Evolutionary conservation across 768 basidiomycete species (phyloP).

Genomic region (Obba rivulosa): DNA sequence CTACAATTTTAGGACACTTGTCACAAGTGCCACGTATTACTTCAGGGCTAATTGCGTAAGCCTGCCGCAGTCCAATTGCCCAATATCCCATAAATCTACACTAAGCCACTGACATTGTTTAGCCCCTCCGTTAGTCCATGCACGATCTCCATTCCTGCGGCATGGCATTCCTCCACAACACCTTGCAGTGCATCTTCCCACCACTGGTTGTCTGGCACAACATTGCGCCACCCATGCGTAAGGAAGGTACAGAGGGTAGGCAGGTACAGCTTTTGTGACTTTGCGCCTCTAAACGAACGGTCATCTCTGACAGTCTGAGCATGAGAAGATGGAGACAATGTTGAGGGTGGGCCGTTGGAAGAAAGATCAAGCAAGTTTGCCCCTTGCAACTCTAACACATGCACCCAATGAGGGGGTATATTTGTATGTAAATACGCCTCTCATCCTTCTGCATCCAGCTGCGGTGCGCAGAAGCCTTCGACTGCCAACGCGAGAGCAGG

Average conservation of each 20-base stretch:
- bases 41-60: no score
- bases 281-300: no score
- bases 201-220: conserved; percentile 56
- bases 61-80: no score
- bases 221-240: conserved; percentile 59
- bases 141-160: conserved; percentile 17
- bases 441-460: conserved; percentile 1
- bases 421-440: conserved; percentile 30
- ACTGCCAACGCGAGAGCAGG: conserved; percentile 55
- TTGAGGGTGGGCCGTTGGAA: no score
- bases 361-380: conserved; percentile 22
- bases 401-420: conserved; percentile 45
- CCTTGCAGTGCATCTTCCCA: conserved; percentile 58
- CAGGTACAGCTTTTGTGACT: neutral
- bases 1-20: no score
- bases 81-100: no score
- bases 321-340: no score
- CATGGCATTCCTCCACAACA: conserved; percentile 26
- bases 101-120: no score
- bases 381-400: conserved; percentile 17
- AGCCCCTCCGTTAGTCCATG: conserved; percentile 27
- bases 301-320: no score
- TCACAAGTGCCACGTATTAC: no score
- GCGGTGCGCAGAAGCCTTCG: conserved; percentile 44
- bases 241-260: conserved; percentile 42